Base-by-base conservation (phyloP, 768 basidiomycete genomes). In the Panus rudis region DNA sequence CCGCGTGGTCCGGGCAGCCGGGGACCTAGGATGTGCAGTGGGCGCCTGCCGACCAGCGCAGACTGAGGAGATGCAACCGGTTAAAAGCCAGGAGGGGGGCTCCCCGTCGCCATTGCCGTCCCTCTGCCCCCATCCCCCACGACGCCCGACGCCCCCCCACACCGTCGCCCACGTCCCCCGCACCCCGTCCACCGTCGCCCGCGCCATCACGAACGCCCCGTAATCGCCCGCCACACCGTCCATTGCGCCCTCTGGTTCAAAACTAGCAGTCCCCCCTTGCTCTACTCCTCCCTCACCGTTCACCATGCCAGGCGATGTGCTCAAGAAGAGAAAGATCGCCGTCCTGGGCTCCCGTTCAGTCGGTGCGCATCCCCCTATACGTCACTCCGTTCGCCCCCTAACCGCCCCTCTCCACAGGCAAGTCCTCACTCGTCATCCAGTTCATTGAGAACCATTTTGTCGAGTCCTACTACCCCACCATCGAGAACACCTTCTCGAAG, bases 381-480 rank as follows among this genome's bases (percentile, higher is more conserved):
- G 16, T 44, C 51, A 50, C 51, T 50, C 44, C 54, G 33, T 41
- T 44, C 31, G 8, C 44, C 19, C 33, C 19, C 35, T 37, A 32
- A 43, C 30, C 22, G 23, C 22, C 37, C 26, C 34, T 52, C 30
- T 39, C 26, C 33, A 26, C 68, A 96, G 94, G 93, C 51, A 97
- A 96, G 71, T 90, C 90, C 20, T 96, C 94, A 41, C 76, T 96
- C 47, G 78, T 92, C 48, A 76, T 92, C 55, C 89, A 93, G 65
- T 97, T 90, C 67, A 84, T 92, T 66, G 87, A 96, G 67, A 84
- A 86, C 54, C 79, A 85, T 55, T 98, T 96, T 59, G 75, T 84
- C 62, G 92, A 94, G 48, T 73, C 83, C 6, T 97, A 97, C 70
- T 92, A 91, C 67, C 94, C 94, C 28, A 97, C 92, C 39, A 94